phyloP scores from a whole-genome alignment of 495 filamentous ascomycete species.

The Podospora australis region DNA sequence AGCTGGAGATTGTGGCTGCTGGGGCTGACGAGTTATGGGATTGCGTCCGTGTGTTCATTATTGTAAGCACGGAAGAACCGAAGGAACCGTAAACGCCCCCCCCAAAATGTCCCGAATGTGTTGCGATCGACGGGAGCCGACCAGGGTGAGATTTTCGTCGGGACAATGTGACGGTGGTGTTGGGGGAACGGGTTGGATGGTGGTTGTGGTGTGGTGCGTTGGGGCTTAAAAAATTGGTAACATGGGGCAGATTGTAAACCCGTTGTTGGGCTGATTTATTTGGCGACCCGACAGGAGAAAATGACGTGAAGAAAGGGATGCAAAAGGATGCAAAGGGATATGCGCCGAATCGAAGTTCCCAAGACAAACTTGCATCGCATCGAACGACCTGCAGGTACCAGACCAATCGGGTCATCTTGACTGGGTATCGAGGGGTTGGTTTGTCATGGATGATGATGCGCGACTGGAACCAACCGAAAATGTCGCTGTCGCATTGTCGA shows the following conservation, averaged over 20 bases:
- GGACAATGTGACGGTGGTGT: constrained; percentile 1
- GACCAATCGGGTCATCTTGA: constrained; percentile 18
- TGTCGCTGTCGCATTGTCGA: constrained; percentile 2
- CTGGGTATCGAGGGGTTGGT: constrained; percentile 8
- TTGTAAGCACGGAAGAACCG: too few species aligned
- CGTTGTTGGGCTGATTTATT: neutral
- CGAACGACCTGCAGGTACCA: constrained; percentile 9
- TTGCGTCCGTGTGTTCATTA: too few species aligned
- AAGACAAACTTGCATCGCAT: neutral
- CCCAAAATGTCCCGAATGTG: too few species aligned
- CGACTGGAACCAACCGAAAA: constrained; percentile 11
- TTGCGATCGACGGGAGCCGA: too few species aligned
- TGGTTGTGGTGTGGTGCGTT: neutral
- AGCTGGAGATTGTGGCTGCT: too few species aligned
- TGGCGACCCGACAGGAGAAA: neutral
- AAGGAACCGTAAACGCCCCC: too few species aligned
- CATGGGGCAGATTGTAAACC: neutral
- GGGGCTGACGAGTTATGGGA: too few species aligned
- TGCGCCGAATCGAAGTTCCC: neutral
- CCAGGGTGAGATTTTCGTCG: neutral
- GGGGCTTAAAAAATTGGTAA: neutral
- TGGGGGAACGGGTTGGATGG: neutral
- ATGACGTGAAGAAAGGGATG: neutral
- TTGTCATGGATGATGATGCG: constrained; percentile 12
- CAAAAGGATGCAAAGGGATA: neutral